Evolutionary conservation across 139 green algal species (phyloP).

Genomic region (Dunaliella primolecta): DNA sequence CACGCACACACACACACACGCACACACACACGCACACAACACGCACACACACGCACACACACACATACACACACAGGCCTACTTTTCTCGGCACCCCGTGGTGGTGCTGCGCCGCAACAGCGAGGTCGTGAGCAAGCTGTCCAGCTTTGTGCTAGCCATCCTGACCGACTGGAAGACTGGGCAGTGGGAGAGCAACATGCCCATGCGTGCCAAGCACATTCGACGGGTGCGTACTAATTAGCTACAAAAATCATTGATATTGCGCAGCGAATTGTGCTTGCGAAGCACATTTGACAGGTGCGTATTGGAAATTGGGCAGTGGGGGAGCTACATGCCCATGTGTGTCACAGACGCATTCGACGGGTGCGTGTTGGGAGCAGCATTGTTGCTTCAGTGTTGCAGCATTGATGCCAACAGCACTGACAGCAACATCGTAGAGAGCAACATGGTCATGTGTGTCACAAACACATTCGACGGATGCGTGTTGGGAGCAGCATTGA

Average conservation of each 20-base stretch:
- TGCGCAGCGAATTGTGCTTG: too few species aligned
- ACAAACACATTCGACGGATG: background rate
- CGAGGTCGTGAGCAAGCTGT: constrained; percentile 37
- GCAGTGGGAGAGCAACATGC: constrained; percentile 38
- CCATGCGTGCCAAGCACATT: constrained; percentile 6
- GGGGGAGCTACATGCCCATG: constrained; percentile 36
- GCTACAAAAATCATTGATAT: background rate
- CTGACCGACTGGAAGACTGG: constrained; percentile 42
- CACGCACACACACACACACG: too few species aligned
- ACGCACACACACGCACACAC: too few species aligned
- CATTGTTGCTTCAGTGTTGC: background rate
- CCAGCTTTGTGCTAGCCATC: constrained; percentile 30
- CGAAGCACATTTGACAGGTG: too few species aligned
- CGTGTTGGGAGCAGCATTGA: background rate
- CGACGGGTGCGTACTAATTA: background rate
- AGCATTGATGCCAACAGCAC: background rate
- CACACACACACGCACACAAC: too few species aligned
- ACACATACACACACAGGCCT: too few species aligned
- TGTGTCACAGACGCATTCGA: too few species aligned
- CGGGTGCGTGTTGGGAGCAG: background rate
- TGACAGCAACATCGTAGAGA: too few species aligned
- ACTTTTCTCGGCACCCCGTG: constrained; percentile 37
- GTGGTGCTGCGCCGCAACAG: constrained; percentile 30
- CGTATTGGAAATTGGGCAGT: constrained; percentile 22
- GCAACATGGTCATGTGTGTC: constrained; percentile 33